Base-by-base conservation (phyloP, 1,284 basidiomycete species). In the Cryptococcus hybrid region DNA sequence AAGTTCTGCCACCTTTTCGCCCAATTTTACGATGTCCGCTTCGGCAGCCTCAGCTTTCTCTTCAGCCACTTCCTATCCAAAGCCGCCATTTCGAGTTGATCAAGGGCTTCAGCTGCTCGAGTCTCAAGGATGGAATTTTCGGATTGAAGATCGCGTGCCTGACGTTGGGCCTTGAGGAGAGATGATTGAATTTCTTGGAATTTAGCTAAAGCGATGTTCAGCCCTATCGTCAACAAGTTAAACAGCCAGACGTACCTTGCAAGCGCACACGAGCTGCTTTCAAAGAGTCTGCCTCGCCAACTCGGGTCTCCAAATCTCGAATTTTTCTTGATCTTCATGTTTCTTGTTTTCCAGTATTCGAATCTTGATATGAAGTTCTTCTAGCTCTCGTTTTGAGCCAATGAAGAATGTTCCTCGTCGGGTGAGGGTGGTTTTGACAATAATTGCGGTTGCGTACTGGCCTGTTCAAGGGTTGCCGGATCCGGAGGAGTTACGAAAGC, bases 41-140 rank as follows among this genome's bases (percentile, higher is more conserved):
- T 92, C 87, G 0, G 88, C 86, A 0, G 85, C 76, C 73, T 98
- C 95, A 0, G 90, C 87, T 64, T 87, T 86, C 75, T 98, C 95
- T 74, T 99, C 96, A 0, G 95, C 95, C 53, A 99, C 88, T 76
- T 99, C 96, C 93, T 92, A 75, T 99, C 96, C 62, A 99, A 79
- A 81, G 92, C 91, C 3, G 87, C 83, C 86, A 98, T 92, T 79
- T 99, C 96, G 40, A 98, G 80, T 73, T 93, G 90, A 65, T 97
- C 94, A 55, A 88, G 85, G 2, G 87, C 75, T 67, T 95, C 92
- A 5, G 84, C 73, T 2, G 87, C 80, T 43, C 85, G 81, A 13
- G 75, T 78, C 61, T 89, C 86, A n/a, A 88, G 78, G 18, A 84
- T 81, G 1, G 82, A 79, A 38, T 89, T 80, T 56, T 88, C 76